Base-by-base conservation (phyloP, 2,329 filamentous ascomycete species). In the Cadophora luteo-olivacea region DNA sequence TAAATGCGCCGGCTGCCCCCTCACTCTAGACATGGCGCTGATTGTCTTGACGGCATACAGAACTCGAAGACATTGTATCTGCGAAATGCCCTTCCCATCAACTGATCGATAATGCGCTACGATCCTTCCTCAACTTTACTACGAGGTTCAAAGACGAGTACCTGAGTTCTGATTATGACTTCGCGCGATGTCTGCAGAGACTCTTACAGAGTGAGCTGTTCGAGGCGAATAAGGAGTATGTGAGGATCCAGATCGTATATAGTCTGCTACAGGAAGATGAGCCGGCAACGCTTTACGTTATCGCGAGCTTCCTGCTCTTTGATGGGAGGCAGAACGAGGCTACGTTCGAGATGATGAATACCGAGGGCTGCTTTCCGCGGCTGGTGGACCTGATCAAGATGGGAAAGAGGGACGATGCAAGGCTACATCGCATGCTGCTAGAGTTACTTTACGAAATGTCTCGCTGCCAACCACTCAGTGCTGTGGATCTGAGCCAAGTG, bases 361-460 rank as follows among this genome's bases (percentile, higher is more conserved):
- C 87, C 25, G 93, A 97, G 78, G 90, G 92, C 19, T 92, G 91
- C 72, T 99, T 99, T 78, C 85, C 90, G 45, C 87, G 94, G 38
- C 83, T 99, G 54, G 83, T 98, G 38, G 93, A 97, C 71, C 83
- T 99, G 72, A 90, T 98, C 70, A 75, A 90, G 76, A 85, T 83
- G 54, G 86, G 86, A 70, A 85, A 85, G 72, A 86, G 90, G 49
- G 84, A 88, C 57, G 91, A 94, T 77, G 85, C 87, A 29, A 85
- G 88, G 64, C 83, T 98, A 69, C 93, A 97, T 81, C 89, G 91
- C 45, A 82, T 96, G 70, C 83, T 98, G 64, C 84, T 99, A 75
- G 92, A 97, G 80, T 83, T 99, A 67, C 86, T 97, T 78, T 99
- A 97, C 81, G 96, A 98, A 83, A 97, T 97, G 92, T 94, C 93